phyloP scores from a whole-genome alignment of 345 rosid genomes.

The Gossypium turneri region DNA sequence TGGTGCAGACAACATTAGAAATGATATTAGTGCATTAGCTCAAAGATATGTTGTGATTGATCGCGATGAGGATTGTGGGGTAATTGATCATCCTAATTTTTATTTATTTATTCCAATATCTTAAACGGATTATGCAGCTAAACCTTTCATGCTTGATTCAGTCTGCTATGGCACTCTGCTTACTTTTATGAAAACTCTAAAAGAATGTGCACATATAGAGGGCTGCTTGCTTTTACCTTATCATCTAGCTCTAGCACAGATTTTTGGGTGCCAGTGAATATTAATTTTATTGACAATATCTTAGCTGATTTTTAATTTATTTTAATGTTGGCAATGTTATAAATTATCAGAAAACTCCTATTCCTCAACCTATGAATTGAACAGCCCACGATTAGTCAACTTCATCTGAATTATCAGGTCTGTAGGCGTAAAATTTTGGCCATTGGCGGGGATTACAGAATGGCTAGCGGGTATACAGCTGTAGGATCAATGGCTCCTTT shows the following conservation, averaged over 20 bases:
- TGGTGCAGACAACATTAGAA: slow-evolving; percentile 98
- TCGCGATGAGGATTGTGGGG: slow-evolving; percentile 96
- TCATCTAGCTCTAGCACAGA: neutral
- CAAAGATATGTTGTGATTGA: slow-evolving; percentile 94
- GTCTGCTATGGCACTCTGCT: neutral
- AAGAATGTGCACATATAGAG: neutral
- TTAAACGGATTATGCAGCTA: slow-evolving; percentile 7
- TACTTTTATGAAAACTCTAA: neutral
- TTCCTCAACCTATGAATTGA: neutral
- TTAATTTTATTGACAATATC: neutral
- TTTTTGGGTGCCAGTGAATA: slow-evolving; percentile 3
- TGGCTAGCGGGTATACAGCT: slow-evolving; percentile 69
- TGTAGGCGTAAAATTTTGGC: slow-evolving; percentile 80
- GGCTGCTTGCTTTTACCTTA: neutral
- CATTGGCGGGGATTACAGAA: slow-evolving; percentile 57
- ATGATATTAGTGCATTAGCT: slow-evolving; percentile 92
- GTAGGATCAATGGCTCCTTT: slow-evolving; percentile 89
- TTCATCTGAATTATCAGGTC: slow-evolving; percentile 41
- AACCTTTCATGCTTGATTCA: slow-evolving; percentile 15
- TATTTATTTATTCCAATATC: neutral
- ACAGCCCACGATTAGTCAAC: neutral
- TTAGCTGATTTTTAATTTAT: slow-evolving; percentile 1
- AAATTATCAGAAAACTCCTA: neutral
- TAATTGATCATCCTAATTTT: slow-evolving; percentile 37
- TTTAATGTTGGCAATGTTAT: neutral